Evolutionary conservation across 441 rosid species (phyloP).

Genomic region (Pelargonium fulgidum): DNA sequence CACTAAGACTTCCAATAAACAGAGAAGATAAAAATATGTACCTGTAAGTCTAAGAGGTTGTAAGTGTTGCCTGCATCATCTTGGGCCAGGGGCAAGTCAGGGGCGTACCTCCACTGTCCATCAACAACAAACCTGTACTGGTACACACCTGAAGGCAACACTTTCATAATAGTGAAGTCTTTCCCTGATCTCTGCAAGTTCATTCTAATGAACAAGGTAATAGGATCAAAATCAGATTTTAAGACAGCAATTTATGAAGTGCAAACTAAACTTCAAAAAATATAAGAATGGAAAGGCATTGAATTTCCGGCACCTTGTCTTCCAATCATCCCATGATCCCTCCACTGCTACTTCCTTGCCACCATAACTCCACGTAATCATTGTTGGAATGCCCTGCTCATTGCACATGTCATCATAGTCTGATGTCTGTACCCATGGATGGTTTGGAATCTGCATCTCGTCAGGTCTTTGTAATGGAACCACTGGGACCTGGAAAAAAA

Average conservation of each 20-base stretch:
- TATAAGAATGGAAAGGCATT: background rate
- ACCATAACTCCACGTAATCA: slow-evolving; percentile 88
- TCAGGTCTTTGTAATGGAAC: slow-evolving; percentile 83
- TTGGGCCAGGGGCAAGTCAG: slow-evolving; percentile 72
- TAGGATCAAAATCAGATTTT: slow-evolving; percentile 9
- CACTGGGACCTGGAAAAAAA: slow-evolving; percentile 56
- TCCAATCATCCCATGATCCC: slow-evolving; percentile 98
- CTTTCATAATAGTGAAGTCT: slow-evolving; percentile 89
- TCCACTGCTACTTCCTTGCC: slow-evolving; percentile 79
- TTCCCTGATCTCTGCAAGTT: slow-evolving; percentile 83
- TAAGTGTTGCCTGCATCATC: slow-evolving; percentile 70
- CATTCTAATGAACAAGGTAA: slow-evolving; percentile 49
- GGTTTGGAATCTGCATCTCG: slow-evolving; percentile 69
- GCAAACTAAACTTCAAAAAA: background rate
- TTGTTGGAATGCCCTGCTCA: slow-evolving; percentile 84
- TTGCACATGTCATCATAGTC: slow-evolving; percentile 49
- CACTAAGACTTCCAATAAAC: slow-evolving; percentile 1
- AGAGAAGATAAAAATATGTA: slow-evolving; percentile 16
- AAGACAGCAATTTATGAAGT: background rate
- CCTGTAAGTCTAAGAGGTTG: slow-evolving; percentile 82
- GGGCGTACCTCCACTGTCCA: slow-evolving; percentile 78
- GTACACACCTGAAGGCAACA: slow-evolving; percentile 87
- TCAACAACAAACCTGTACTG: slow-evolving; percentile 85
- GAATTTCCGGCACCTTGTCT: slow-evolving; percentile 43
- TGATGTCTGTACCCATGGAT: slow-evolving; percentile 49